These are phyloP conservation scores for Talaromyces sp. DNA, from an alignment of 2,329 filamentous ascomycete species.

Conservation along the genomic window DNA sequence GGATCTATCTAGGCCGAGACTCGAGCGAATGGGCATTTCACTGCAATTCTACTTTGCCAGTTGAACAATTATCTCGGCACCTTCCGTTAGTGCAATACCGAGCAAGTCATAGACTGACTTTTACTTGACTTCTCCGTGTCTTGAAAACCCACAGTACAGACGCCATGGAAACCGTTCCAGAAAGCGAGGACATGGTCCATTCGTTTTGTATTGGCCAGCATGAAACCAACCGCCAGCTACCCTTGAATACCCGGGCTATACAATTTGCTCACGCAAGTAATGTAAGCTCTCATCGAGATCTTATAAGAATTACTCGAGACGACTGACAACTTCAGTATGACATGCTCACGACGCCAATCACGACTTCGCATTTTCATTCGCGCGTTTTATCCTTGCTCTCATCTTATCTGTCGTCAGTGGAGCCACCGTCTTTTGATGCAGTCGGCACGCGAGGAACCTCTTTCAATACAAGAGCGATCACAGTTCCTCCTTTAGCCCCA, in stretches of 20 bases:
- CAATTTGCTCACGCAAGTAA: constrained; percentile 56
- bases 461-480: constrained; percentile 38
- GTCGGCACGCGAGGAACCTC: constrained; percentile 40
- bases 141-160: not conserved
- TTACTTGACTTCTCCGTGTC: not conserved
- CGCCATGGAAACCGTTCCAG: constrained; percentile 33
- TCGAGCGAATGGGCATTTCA: not conserved
- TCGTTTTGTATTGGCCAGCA: constrained; percentile 61
- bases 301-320: not conserved
- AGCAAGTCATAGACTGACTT: not conserved
- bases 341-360: constrained; percentile 61
- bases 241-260: constrained; percentile 50
- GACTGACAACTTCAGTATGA: constrained; percentile 53
- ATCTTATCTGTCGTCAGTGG: constrained; percentile 47
- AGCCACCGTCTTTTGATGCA: constrained; percentile 33
- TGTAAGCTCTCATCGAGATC: constrained; percentile 34
- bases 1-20: not conserved
- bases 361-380: constrained; percentile 58
- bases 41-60: not conserved
- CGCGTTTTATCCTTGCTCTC: constrained; percentile 54
- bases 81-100: not conserved
- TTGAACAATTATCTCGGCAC: not conserved
- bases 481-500: constrained; percentile 40
- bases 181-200: constrained; percentile 37
- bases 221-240: constrained; percentile 51